Evolutionary conservation across 306 rosid species (phyloP), one percentile per base, ranked within the genome.

Genomic region (Potentilla sterilis): DNA sequence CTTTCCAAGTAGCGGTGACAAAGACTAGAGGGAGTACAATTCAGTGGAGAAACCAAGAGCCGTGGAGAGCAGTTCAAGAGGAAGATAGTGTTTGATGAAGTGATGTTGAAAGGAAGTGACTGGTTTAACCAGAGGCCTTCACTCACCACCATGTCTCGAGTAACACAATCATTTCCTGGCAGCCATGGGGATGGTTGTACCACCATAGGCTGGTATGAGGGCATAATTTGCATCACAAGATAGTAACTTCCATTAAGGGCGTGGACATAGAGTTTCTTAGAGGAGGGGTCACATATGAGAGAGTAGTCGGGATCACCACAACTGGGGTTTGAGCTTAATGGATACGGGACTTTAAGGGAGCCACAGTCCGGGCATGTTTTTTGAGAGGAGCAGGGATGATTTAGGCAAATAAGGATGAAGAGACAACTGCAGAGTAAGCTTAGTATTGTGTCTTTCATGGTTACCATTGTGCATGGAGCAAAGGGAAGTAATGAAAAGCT

Each of bases 61-160:
- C 96, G 88, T 1, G 97, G 99, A 6, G 98, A 92, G 73, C 98
- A 95, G 79, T 90, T 90, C 59, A 88, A 81, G 79, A 90, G 88
- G 78, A 95, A 87, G 38, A 95, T 74, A 19, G 97, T 95, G 88
- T 92, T 92, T 7, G 98, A 89, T 9, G 96, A 86, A 83, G 98
- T 88, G 75, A 88, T 46, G 64, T 84, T 88, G 87, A 92, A 94
- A 73, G 98, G 98, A 66, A 90, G 96, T 14, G 97, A 92, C 72
- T 90, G 97, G 70, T 95, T 95, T 66, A 92, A 81, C 97, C 93
- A 83, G 47, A 95, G 82, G 52, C 97, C 98, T 57, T 87, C 93
- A 70, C 98, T 85, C 22, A 81, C 83, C 64, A 67, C 81, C 96
- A 88, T 81, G 85, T 95, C 98, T 81, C 80, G 93, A 5, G 97